Evolutionary conservation across 768 basidiomycete genomes (phyloP).

Genomic region (Podaxis sp.): DNA sequence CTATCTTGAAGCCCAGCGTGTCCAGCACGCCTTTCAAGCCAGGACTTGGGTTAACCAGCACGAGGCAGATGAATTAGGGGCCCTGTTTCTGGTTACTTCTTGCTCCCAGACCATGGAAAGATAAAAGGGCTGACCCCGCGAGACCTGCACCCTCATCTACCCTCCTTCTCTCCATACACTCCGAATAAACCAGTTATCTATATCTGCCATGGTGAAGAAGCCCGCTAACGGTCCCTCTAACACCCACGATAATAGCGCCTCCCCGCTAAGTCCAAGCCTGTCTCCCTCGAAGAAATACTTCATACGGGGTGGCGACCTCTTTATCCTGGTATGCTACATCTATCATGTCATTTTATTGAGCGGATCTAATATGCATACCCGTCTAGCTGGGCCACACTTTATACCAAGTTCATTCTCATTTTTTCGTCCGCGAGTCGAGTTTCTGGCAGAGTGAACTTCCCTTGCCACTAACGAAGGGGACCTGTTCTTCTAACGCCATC

Average conservation of each 20-base stretch:
- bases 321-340: neutral
- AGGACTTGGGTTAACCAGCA: neutral
- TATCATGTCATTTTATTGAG: neutral
- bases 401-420: slow-evolving; percentile 19
- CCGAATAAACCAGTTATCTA: neutral
- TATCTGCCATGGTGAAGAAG: neutral
- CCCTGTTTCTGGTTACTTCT: neutral
- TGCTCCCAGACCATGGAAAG: neutral
- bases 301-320: neutral
- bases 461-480: neutral
- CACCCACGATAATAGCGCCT: neutral
- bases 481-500: slow-evolving; percentile 9
- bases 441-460: slow-evolving; percentile 15
- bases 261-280: neutral
- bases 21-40: neutral
- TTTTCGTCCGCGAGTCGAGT: slow-evolving; percentile 17
- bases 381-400: slow-evolving; percentile 9
- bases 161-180: neutral
- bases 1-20: neutral
- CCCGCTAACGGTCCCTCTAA: neutral
- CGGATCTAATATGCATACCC: neutral
- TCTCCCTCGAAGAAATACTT: neutral
- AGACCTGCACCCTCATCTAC: neutral
- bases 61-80: neutral
- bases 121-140: neutral